Evolutionary conservation across 2,329 filamentous ascomycete genomes (phyloP).

Genomic region (Fusarium concolor): DNA sequence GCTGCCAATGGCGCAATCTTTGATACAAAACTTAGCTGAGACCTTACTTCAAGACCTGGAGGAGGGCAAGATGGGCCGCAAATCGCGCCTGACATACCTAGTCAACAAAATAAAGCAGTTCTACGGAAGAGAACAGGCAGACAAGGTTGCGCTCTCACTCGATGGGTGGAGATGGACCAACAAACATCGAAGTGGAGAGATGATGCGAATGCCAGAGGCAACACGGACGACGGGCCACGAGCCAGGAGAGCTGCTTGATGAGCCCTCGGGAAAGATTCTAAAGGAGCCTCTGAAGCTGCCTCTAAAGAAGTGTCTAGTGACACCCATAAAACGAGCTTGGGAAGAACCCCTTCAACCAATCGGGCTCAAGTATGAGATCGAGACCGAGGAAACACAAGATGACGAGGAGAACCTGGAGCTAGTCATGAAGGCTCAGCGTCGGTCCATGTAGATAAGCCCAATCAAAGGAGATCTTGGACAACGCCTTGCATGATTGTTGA

Average conservation of each 20-base stretch:
- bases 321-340: background rate
- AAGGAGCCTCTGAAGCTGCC: background rate
- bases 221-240: background rate
- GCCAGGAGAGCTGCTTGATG: background rate
- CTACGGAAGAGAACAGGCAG: constrained; percentile 42
- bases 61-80: constrained; percentile 49
- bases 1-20: constrained; percentile 40
- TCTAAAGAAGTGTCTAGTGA: background rate
- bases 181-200: background rate
- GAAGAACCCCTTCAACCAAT: background rate
- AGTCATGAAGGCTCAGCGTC: constrained; percentile 4
- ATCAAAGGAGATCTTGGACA: background rate
- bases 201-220: constrained; percentile 11
- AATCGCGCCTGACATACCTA: constrained; percentile 49
- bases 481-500: background rate
- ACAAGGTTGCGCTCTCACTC: constrained; percentile 22
- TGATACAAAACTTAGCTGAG: constrained; percentile 45
- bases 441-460: background rate
- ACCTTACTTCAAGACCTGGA: constrained; percentile 51
- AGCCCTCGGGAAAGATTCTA: background rate
- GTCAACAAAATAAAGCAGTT: constrained; percentile 44
- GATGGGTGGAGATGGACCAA: constrained; percentile 43
- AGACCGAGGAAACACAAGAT: background rate
- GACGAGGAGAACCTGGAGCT: background rate
- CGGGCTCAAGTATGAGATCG: background rate